Percentiles rank a stretch among this genome's conserved stretches.
Evolutionary conservation across 257 asterid species (phyloP).

Genomic region (Solanum medicagineum): DNA sequence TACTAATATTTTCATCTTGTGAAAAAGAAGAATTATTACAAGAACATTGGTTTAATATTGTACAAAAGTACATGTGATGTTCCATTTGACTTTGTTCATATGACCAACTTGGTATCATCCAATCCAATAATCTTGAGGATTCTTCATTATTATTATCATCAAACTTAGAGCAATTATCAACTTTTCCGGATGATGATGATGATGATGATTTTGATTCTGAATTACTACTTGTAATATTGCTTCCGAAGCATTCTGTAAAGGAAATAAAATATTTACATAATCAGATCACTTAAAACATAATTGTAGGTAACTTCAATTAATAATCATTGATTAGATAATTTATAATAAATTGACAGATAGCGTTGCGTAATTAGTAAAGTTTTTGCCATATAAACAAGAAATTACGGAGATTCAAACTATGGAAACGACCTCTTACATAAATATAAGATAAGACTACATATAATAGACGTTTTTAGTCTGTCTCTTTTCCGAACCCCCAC

Average conservation of each 20-base stretch:
- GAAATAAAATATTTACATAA: not conserved
- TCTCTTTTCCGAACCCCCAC: not conserved
- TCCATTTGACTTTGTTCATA: slow-evolving; percentile 3
- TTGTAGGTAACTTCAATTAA: not conserved
- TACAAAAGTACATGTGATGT: slow-evolving; percentile 1
- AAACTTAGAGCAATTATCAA: not conserved
- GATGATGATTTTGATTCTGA: not conserved
- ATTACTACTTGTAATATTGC: not conserved
- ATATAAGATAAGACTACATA: not conserved
- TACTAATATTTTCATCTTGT: not conserved
- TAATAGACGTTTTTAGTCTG: not conserved
- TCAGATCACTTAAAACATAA: not conserved
- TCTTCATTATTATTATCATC: not conserved
- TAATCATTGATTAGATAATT: not conserved
- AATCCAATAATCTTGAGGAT: slow-evolving; percentile 20
- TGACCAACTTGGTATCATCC: slow-evolving; percentile 17
- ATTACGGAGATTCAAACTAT: not conserved
- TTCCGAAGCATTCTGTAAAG: not conserved
- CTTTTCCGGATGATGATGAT: not conserved
- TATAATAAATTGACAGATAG: not conserved
- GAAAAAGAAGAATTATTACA: not conserved
- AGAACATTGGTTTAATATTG: not conserved
- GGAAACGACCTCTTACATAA: not conserved
- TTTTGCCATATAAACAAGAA: not conserved
- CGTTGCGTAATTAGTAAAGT: not conserved